Conservation (phyloP, 2,329 filamentous ascomycete species). For the Alternaria postmessia region DNA sequence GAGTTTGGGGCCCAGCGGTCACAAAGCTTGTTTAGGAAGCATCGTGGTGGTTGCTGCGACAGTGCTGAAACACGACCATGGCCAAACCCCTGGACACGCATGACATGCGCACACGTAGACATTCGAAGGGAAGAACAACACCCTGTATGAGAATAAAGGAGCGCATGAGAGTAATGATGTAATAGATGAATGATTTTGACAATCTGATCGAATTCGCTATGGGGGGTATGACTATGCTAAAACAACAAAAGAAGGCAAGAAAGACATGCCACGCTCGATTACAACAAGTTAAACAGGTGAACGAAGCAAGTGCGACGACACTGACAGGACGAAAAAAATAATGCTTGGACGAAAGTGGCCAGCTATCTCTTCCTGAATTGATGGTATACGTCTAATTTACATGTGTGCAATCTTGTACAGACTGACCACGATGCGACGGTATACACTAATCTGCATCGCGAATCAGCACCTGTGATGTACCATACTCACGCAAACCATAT, state of each 20-base stretch:
- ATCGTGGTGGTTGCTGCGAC: conserved; percentile 37
- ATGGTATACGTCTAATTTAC: conserved; percentile 8
- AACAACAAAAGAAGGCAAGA: not conserved
- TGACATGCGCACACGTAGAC: conserved; percentile 1
- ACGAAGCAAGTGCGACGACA: conserved; percentile 17
- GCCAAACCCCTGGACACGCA: not conserved
- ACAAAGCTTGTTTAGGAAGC: conserved; percentile 25
- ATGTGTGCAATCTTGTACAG: conserved; percentile 14
- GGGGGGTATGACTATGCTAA: conserved; percentile 15
- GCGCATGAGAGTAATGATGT: not conserved
- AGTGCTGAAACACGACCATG: conserved; percentile 27
- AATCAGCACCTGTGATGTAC: not conserved
- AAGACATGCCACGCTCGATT: conserved; percentile 18
- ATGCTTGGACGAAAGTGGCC: conserved; percentile 5
- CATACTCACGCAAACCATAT: conserved; percentile 2
- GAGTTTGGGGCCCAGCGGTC: conserved; percentile 21
- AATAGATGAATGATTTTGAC: conserved; percentile 7
- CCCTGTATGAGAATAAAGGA: conserved; percentile 2
- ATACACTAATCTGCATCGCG: conserved; percentile 7
- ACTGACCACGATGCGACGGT: conserved; percentile 11
- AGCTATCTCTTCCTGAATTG: not conserved
- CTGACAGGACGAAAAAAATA: conserved; percentile 8
- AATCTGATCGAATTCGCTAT: conserved; percentile 15
- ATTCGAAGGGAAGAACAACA: not conserved
- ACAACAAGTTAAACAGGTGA: conserved; percentile 21